phyloP scores from a whole-genome alignment of 495 filamentous ascomycete species.

The Recurvomyces mirabilis region DNA sequence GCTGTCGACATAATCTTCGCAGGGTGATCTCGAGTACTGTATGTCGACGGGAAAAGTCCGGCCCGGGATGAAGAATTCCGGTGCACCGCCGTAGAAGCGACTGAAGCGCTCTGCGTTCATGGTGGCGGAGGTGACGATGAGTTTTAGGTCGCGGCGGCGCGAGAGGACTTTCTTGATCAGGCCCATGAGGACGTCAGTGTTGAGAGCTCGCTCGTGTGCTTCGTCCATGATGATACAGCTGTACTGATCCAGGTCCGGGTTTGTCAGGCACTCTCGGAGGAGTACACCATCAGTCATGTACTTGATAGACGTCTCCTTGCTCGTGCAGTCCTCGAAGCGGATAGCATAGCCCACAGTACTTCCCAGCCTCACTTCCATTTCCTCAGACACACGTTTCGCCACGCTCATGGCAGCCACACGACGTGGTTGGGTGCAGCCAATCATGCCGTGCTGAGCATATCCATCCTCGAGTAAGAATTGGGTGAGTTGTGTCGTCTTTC shows the following conservation, averaged over 20 bases:
- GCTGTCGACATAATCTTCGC: slow-evolving; percentile 95
- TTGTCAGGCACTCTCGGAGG: slow-evolving; percentile 81
- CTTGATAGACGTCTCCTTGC: slow-evolving; percentile 87
- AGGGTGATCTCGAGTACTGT: slow-evolving; percentile 88
- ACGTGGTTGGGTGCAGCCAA: slow-evolving; percentile 89
- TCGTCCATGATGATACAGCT: slow-evolving; percentile 99
- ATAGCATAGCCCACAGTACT: slow-evolving; percentile 91
- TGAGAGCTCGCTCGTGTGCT: slow-evolving; percentile 91
- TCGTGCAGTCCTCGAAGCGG: slow-evolving; percentile 97
- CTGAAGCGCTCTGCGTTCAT: slow-evolving; percentile 98
- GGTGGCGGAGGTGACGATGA: slow-evolving; percentile 96
- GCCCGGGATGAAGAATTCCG: slow-evolving; percentile 93
- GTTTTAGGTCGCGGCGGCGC: slow-evolving; percentile 77
- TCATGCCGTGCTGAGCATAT: slow-evolving; percentile 75
- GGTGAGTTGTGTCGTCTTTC: slow-evolving; percentile 92
- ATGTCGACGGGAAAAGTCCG: slow-evolving; percentile 95
- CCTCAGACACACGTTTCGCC: slow-evolving; percentile 94
- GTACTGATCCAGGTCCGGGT: slow-evolving; percentile 88
- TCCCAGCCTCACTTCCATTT: slow-evolving; percentile 96
- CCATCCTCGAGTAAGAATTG: slow-evolving; percentile 94
- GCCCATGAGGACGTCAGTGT: slow-evolving; percentile 96
- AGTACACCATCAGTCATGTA: slow-evolving; percentile 99
- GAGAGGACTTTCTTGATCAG: slow-evolving; percentile 94
- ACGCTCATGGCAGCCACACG: slow-evolving; percentile 98
- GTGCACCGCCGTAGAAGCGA: slow-evolving; percentile 93